Conservation (phyloP, 257 asterid genomes). For the Solanum pennellii region DNA sequence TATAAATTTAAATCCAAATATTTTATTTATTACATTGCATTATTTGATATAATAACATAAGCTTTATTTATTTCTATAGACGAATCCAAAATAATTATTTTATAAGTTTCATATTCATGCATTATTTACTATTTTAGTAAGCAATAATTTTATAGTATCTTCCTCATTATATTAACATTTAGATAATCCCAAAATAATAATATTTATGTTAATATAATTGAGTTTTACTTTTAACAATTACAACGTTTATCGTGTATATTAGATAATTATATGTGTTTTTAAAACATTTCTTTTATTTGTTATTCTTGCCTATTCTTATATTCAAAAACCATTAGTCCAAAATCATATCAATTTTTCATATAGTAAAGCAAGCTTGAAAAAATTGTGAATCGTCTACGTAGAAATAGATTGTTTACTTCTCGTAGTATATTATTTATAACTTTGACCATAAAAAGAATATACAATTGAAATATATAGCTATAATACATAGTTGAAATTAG, state of each 20-base stretch:
- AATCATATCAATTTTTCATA: background rate
- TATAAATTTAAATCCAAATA: background rate
- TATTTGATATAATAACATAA: background rate
- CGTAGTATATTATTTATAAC: background rate
- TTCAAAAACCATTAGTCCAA: background rate
- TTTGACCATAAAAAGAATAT: background rate
- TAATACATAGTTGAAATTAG: background rate
- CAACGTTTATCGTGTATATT: background rate
- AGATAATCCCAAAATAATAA: background rate
- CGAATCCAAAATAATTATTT: background rate
- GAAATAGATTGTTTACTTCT: background rate
- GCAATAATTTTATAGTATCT: background rate
- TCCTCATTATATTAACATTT: background rate
- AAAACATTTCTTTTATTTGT: background rate
- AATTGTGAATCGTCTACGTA: background rate
- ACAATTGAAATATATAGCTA: background rate
- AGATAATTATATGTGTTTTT: background rate
- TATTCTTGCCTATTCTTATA: background rate
- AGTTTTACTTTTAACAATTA: background rate
- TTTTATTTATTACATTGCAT: background rate
- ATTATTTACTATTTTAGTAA: background rate
- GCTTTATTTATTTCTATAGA: too few species aligned
- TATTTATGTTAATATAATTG: background rate
- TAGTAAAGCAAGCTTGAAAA: background rate
- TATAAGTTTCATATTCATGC: background rate